A percentile compares a stretch with the other conserved stretches of the same genome.
Evolutionary conservation across 805 yeast species (phyloP).

Genomic region (Candida silvicultrix): DNA sequence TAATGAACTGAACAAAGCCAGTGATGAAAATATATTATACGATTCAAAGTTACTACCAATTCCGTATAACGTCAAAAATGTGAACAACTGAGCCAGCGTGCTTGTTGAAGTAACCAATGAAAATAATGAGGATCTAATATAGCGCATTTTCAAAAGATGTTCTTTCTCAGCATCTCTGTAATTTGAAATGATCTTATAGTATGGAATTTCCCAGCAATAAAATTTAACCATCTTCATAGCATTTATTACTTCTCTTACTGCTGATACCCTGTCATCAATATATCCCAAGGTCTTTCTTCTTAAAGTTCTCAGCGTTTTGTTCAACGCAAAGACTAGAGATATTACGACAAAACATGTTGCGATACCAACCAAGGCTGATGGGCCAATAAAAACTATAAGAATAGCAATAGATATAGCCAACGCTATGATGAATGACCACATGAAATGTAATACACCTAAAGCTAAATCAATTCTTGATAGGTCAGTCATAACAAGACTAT

Average conservation of each 20-base stretch:
- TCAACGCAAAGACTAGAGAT: conserved; percentile 34
- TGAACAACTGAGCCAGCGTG: conserved; percentile 64
- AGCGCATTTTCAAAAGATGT: conserved; percentile 41
- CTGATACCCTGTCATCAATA: conserved; percentile 50
- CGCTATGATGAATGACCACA: conserved; percentile 54
- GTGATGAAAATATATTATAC: conserved; percentile 63
- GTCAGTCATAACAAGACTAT: conserved; percentile 76
- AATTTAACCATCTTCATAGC: conserved; percentile 60
- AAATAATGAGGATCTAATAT: conserved; percentile 40
- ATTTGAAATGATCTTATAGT: conserved; percentile 42
- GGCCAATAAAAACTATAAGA: conserved; percentile 64
- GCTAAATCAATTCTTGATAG: conserved; percentile 51
- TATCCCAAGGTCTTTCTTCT: conserved; percentile 39
- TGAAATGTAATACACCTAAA: conserved; percentile 49
- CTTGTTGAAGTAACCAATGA: conserved; percentile 63
- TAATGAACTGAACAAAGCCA: conserved; percentile 51
- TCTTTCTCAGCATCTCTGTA: conserved; percentile 56
- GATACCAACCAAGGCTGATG: conserved; percentile 64
- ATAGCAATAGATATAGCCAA: conserved; percentile 59
- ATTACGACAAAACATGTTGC: conserved; percentile 43
- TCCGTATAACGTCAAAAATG: conserved; percentile 41
- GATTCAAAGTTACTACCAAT: conserved; percentile 51
- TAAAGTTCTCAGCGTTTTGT: conserved; percentile 45
- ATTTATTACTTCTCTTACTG: conserved; percentile 52
- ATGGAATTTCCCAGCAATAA: conserved; percentile 66